A percentile compares a stretch with the other conserved stretches of the same genome.
These are phyloP conservation scores for Neonectria coccinea DNA, from an alignment of 2,329 filamentous ascomycete species.

Conservation along the genomic window DNA sequence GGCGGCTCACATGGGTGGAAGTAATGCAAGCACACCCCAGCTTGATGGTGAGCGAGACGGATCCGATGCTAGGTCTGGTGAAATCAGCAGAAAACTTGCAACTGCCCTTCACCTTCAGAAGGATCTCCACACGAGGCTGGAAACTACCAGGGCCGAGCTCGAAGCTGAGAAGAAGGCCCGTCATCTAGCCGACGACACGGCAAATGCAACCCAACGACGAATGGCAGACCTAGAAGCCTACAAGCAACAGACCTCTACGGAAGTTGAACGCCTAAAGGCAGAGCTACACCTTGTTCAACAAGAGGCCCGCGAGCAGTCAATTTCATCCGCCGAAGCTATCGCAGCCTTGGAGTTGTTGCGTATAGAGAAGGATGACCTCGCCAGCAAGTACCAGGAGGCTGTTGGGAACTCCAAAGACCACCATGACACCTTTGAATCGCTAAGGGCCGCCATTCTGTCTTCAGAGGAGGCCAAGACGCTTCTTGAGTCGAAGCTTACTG, in stretches of 20 bases:
- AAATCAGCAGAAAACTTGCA: constrained; percentile 87
- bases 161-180: constrained; percentile 84
- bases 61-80: constrained; percentile 66
- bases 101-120: constrained; percentile 80
- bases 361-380: constrained; percentile 86
- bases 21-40: constrained; percentile 70
- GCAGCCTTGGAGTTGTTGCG: constrained; percentile 79
- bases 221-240: constrained; percentile 86
- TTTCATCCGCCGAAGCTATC: constrained; percentile 81
- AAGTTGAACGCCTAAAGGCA: constrained; percentile 86
- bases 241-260: constrained; percentile 84
- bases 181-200: constrained; percentile 88
- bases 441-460: constrained; percentile 82
- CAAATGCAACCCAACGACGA: constrained; percentile 83
- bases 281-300: constrained; percentile 86
- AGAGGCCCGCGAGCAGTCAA: constrained; percentile 82
- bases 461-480: constrained; percentile 81
- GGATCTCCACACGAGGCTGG: constrained; percentile 82
- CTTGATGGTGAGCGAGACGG: constrained; percentile 71
- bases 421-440: constrained; percentile 75
- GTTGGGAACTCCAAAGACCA: constrained; percentile 77
- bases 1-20: constrained; percentile 78
- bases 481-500: constrained; percentile 83
- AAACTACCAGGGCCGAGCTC: constrained; percentile 76
- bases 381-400: constrained; percentile 74